A percentile compares a stretch with the other conserved stretches of the same genome.
These are phyloP conservation scores for Aspergillus fructus DNA, from an alignment of 2,329 filamentous ascomycete genomes.

Conservation along the genomic window DNA sequence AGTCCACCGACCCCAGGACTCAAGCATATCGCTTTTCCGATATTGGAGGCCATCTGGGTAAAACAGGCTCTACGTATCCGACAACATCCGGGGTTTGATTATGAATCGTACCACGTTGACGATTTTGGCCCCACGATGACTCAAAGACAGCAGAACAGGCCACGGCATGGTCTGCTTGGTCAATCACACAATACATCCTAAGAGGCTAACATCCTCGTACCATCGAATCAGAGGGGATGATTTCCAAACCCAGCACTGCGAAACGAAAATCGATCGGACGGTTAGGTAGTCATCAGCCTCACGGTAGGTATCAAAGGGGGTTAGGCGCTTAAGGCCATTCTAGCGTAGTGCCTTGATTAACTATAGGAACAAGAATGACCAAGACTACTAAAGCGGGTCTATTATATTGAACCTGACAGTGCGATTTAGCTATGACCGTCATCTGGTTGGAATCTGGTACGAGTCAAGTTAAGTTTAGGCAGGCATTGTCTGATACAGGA, in stretches of 20 bases:
- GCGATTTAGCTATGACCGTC: not conserved
- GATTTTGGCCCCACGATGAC: not conserved
- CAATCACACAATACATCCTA: not conserved
- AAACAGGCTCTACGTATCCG: not conserved
- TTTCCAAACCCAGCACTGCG: not conserved
- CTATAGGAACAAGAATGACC: not conserved
- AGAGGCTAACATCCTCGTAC: not conserved
- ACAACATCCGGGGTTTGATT: not conserved
- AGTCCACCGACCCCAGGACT: not conserved
- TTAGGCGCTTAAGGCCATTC: not conserved
- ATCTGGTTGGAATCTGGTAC: not conserved
- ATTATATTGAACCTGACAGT: not conserved
- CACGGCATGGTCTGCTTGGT: not conserved
- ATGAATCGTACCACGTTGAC: constrained; percentile 1
- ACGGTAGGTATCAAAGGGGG: no score
- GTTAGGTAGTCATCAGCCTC: not conserved
- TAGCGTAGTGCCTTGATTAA: not conserved
- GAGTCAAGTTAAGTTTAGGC: not conserved
- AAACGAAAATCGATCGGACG: not conserved
- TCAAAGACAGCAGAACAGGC: not conserved
- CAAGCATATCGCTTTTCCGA: no score
- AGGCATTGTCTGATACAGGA: constrained; percentile 8
- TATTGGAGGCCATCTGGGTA: not conserved
- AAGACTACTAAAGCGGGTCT: not conserved
- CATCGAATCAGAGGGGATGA: not conserved